A percentile compares a stretch with the other conserved stretches of the same genome.
These are phyloP conservation scores for Leccinum subtestaceum DNA, from an alignment of 768 basidiomycete genomes.

Conservation along the genomic window DNA sequence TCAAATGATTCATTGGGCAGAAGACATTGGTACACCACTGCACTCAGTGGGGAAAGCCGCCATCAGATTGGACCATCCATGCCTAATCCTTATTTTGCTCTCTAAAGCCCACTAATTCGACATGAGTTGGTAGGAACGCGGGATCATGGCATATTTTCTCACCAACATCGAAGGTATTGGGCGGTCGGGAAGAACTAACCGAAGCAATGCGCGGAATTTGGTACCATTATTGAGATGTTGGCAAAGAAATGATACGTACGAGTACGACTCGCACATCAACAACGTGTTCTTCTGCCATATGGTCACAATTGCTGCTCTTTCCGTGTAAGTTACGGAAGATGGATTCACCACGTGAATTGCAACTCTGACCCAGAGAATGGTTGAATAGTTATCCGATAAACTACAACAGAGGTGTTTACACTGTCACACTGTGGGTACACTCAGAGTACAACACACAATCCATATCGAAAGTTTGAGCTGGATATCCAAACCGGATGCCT, in stretches of 20 bases:
- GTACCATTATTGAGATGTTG: slow-evolving; percentile 1
- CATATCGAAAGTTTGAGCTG: background rate
- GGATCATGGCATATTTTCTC: slow-evolving; percentile 25
- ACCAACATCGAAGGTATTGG: slow-evolving; percentile 82
- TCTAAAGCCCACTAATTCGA: slow-evolving; percentile 49
- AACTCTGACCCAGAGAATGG: no score
- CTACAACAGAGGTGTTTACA: no score
- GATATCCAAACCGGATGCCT: background rate
- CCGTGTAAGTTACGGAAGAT: no score
- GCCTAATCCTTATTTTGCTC: slow-evolving; percentile 22
- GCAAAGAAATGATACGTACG: no score
- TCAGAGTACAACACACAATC: no score
- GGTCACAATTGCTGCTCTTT: no score
- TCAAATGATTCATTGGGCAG: background rate
- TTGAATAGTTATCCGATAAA: background rate
- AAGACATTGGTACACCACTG: slow-evolving; percentile 1
- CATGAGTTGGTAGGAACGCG: slow-evolving; percentile 3
- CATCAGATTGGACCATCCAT: background rate
- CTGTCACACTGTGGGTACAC: no score
- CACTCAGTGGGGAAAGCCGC: background rate
- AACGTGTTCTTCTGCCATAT: no score
- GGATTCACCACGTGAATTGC: no score
- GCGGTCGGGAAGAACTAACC: slow-evolving; percentile 47
- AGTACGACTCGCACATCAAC: no score
- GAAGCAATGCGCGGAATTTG: background rate